Base-by-base conservation (phyloP, 305 asterid genomes). In the Solanum hybrid region DNA sequence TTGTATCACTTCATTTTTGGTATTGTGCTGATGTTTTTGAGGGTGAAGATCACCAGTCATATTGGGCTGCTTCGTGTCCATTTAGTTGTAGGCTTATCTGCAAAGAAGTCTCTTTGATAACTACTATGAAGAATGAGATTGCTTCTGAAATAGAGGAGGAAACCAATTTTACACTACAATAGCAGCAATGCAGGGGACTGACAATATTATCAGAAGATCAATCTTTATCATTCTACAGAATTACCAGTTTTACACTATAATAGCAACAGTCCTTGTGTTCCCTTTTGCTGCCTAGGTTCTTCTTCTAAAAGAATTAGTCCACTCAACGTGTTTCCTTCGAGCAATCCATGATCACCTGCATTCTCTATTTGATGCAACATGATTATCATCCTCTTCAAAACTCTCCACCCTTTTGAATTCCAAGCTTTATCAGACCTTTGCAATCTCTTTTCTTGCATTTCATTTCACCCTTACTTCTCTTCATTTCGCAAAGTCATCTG, bases 381-480 rank as follows among this genome's bases (percentile, higher is more conserved):
- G 97, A 14, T 92, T 96, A 89, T 95, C 97, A 20, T 91, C 92
- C 5, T 93, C 96, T 2, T 93, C 96, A 7, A 92, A 93, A 29
- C 92, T 96, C 69, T 95, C 93, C 89, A 29, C 90, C 26, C 78
- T 95, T 26, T 93, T 97, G 89, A 92, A 89, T 34, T 92, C 94
- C 34, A 96, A 93, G 86, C 96, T 97, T 91, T 92, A 97, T 40
- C 97, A 95, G 86, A 94, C 98, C 57, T 87, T 94, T 16, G 87
- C 94, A 79, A 91, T 95, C 2, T 94, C 91, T 37, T 84, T 93
- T 79, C 88, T 95, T 87, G 89, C 92, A 51, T 85, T 92, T 8
- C 98, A 98, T 87, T 94, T 94, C 64, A 86, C 95, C 16, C 81
- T 96, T 26, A 92, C 98, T 31, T 95, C 92, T 83, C 96, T 95